Evolutionary conservation across 164 flowering plant species (phyloP).

Genomic region (Aristolochia contorta): DNA sequence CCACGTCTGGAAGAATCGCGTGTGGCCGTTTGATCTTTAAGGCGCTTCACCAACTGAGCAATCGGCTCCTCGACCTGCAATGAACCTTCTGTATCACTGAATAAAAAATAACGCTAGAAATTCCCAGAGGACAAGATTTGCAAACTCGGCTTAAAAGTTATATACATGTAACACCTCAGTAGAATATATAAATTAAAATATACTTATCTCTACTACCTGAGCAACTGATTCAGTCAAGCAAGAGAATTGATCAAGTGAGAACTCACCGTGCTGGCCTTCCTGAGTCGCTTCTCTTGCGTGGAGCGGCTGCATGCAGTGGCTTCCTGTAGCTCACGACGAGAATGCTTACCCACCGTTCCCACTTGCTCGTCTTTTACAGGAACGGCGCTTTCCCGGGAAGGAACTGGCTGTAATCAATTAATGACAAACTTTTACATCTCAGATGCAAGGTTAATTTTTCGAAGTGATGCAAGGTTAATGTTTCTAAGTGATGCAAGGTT

Average conservation of each 20-base stretch:
- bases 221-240: neutral
- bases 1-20: no score
- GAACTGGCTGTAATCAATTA: slow-evolving; percentile 41
- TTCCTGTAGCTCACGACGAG: slow-evolving; percentile 27
- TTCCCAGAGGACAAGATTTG: neutral
- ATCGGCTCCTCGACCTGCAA: slow-evolving; percentile 90
- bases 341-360: slow-evolving; percentile 20
- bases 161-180: neutral
- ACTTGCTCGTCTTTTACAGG: slow-evolving; percentile 35
- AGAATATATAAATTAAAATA: neutral
- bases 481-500: no score
- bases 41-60: slow-evolving; percentile 64
- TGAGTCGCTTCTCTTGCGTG: slow-evolving; percentile 51
- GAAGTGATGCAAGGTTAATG: no score
- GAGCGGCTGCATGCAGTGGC: slow-evolving; percentile 32
- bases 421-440: no score
- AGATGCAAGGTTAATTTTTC: no score
- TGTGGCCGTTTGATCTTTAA: slow-evolving; percentile 37
- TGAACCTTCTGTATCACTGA: neutral
- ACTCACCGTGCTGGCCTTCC: slow-evolving; percentile 79
- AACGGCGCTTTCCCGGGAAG: slow-evolving; percentile 64
- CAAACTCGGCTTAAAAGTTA: neutral
- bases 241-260: neutral
- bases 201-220: neutral
- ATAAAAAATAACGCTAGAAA: neutral